Conservation (phyloP, 2,329 filamentous ascomycete genomes). For the Aspergillus flavus region DNA sequence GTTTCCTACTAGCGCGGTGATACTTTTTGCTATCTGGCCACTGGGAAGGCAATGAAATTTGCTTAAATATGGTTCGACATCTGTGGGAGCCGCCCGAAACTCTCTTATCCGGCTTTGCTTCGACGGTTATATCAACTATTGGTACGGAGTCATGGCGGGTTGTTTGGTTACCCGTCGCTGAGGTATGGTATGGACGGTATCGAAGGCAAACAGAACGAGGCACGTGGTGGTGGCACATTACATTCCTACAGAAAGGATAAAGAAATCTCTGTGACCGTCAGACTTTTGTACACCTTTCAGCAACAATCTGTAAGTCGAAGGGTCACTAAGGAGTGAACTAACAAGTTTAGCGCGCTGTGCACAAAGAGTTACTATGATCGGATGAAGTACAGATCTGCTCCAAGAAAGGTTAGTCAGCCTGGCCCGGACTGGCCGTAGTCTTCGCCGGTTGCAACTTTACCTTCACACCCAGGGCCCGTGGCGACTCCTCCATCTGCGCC, state of each 20-base stretch:
- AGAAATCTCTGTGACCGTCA: background rate
- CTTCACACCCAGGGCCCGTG: background rate
- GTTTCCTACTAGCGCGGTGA: background rate
- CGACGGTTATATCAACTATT: background rate
- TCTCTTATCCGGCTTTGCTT: background rate
- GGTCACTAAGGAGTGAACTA: background rate
- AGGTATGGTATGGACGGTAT: too few species aligned
- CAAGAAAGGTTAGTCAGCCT: background rate
- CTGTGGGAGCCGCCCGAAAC: conserved; percentile 1
- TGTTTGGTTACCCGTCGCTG: background rate
- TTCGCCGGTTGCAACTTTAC: conserved; percentile 1
- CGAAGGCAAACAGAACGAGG: background rate
- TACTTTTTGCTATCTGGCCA: background rate
- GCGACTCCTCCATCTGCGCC: background rate
- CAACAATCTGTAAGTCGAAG: background rate
- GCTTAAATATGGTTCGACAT: background rate
- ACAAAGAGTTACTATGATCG: background rate
- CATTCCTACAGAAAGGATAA: background rate
- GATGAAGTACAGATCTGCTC: background rate
- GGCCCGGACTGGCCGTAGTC: background rate
- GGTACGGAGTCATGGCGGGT: too few species aligned
- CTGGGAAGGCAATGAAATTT: background rate
- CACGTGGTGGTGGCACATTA: background rate
- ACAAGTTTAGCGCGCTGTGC: background rate
- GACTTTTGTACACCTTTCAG: background rate